Evolutionary conservation across 495 filamentous ascomycete species (phyloP).

Genomic region (Lindgomyces ingoldianus): DNA sequence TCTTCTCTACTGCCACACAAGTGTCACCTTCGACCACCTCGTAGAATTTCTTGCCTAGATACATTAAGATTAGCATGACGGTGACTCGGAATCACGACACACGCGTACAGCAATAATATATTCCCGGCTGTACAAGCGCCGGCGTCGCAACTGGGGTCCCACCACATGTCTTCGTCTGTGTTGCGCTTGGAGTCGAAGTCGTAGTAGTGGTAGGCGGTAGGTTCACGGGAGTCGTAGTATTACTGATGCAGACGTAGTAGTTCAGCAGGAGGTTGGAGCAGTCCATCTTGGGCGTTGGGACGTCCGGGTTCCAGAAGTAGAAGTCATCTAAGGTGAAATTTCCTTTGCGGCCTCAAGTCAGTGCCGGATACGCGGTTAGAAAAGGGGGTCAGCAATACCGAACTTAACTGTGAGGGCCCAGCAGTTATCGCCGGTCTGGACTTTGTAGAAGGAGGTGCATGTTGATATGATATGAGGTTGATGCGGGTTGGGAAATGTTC

Average conservation of each 20-base stretch:
- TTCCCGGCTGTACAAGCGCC: background rate
- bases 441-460: background rate
- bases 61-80: too few relatives aligned
- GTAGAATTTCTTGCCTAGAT: background rate
- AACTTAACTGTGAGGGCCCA: background rate
- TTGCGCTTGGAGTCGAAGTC: background rate
- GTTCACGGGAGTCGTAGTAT: background rate
- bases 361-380: background rate
- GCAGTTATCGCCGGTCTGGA: background rate
- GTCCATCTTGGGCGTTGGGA: background rate
- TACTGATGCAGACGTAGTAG: background rate
- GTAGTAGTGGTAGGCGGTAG: background rate
- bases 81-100: too few relatives aligned
- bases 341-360: background rate
- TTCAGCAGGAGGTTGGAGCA: background rate
- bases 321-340: background rate
- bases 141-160: too few relatives aligned
- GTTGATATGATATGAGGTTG: background rate
- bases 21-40: background rate
- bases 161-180: background rate
- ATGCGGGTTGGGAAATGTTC: background rate
- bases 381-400: background rate
- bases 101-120: background rate
- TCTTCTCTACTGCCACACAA: background rate
- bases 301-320: background rate